Evolutionary conservation across 805 yeast species (phyloP).

Genomic region (Lachancea lanzarotensis): DNA sequence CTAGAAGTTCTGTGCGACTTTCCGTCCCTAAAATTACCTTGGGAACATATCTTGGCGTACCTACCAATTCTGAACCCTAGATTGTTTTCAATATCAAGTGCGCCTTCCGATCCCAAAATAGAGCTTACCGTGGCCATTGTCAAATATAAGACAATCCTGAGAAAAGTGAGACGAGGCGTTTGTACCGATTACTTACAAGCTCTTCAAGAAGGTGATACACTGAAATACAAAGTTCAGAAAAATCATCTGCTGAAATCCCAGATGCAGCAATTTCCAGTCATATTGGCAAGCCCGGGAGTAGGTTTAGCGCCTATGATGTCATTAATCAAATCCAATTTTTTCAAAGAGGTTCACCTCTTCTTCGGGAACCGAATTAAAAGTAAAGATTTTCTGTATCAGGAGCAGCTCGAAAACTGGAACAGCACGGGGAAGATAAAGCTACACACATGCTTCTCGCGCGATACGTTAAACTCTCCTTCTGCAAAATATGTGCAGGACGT

Average conservation of each 20-base stretch:
- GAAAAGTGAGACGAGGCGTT: constrained; percentile 70
- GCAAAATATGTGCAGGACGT: constrained; percentile 74
- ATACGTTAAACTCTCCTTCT: constrained; percentile 33
- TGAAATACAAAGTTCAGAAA: constrained; percentile 47
- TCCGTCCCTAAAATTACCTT: constrained; percentile 65
- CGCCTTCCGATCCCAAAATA: constrained; percentile 36
- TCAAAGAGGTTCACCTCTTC: constrained; percentile 43
- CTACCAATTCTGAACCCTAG: constrained; percentile 78
- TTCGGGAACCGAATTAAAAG: constrained; percentile 64
- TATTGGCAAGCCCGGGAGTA: constrained; percentile 89
- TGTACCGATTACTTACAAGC: constrained; percentile 71
- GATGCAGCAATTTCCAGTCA: constrained; percentile 40
- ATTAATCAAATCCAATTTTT: constrained; percentile 41
- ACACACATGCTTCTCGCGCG: constrained; percentile 46
- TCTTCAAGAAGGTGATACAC: constrained; percentile 41
- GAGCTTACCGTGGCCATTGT: constrained; percentile 81
- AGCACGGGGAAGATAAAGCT: constrained; percentile 34
- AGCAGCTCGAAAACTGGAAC: constrained; percentile 41
- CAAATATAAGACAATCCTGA: constrained; percentile 73
- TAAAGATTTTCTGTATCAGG: constrained; percentile 63
- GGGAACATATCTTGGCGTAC: constrained; percentile 66
- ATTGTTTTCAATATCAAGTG: constrained; percentile 76
- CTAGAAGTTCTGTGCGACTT: constrained; percentile 82
- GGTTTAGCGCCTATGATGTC: constrained; percentile 93
- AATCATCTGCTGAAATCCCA: constrained; percentile 38